Evolutionary conservation across 208 protist species (phyloP), one percentile per base, ranked within the genome.

Genomic region (Leishmania martiniquensis): DNA sequence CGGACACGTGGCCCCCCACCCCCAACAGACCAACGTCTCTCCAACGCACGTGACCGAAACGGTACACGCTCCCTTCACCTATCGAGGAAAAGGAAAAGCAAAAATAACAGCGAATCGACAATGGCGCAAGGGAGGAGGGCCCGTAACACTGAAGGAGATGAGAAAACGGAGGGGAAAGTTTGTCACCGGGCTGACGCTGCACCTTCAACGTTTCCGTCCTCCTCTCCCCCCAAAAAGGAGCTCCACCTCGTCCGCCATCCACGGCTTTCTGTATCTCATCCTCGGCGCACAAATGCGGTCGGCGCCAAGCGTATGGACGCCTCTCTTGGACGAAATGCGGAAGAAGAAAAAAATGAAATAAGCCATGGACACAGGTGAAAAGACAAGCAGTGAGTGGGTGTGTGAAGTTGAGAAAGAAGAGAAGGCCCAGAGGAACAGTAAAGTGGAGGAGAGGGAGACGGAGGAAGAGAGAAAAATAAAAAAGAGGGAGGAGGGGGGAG

Each of bases 391-490:
- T 49, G 22, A 22, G 13, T 20, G 22, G n/a, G 42, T n/a, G 29
- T 6, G 55, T 15, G 52, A 62, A 62, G 55, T 1, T 12, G 34
- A 29, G 37, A 15, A 3, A 55, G 32, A 55, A 75, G 1, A n/a
- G n/a, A n/a, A n/a, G n/a, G n/a, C n/a, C n/a, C n/a, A n/a, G n/a
- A n/a, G n/a, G n/a, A n/a, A 60, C 5, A 62, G 70, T 12, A 62
- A 75, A 34, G 22, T 29, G 60, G 49, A 32, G 60, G 17, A 55
- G n/a, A n/a, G n/a, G n/a, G n/a, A n/a, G n/a, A n/a, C n/a, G n/a
- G n/a, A n/a, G n/a, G 10, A 59, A n/a, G 52, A 47, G 69, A 69
- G 10, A 49, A 69, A 77, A 67, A 6, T 34, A 52, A 52, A 52
- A 52, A 52, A 9, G 49, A 52, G 49, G 20, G n/a, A n/a, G n/a